phyloP scores from a whole-genome alignment of 2,329 filamentous ascomycete genomes.

The Verticillium isaacii region DNA sequence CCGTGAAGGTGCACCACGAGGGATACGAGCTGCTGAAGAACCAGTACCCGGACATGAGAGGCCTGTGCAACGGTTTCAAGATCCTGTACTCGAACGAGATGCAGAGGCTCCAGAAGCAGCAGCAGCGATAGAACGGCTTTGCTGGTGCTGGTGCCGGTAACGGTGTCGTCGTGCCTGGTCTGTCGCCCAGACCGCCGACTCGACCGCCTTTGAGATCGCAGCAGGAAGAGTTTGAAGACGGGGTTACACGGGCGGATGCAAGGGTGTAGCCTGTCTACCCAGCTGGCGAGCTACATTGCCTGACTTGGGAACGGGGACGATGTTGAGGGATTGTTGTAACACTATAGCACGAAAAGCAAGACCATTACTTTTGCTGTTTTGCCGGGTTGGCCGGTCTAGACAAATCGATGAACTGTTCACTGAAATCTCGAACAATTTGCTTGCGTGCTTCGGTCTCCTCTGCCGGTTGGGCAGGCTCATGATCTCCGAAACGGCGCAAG shows the following conservation, averaged over 20 bases:
- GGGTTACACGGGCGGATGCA: background rate
- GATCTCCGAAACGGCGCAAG: no score
- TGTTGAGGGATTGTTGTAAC: background rate
- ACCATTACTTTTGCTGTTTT: background rate
- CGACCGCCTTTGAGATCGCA: background rate
- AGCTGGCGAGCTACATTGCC: background rate
- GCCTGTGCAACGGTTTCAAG: slow-evolving; percentile 97
- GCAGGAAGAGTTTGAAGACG: background rate
- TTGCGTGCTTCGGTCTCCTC: no score
- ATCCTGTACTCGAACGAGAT: slow-evolving; percentile 65
- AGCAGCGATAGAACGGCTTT: background rate
- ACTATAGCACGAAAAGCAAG: background rate
- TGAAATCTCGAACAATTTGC: background rate
- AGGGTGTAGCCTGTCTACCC: background rate
- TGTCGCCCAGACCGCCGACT: background rate
- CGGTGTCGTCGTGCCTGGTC: slow-evolving; percentile 18
- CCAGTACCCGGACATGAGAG: slow-evolving; percentile 90
- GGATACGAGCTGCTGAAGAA: slow-evolving; percentile 88
- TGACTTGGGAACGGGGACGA: background rate
- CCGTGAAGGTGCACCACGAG: slow-evolving; percentile 86
- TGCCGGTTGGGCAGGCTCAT: no score
- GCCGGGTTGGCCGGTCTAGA: background rate
- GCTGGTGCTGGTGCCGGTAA: slow-evolving; percentile 11
- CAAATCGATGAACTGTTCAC: background rate
- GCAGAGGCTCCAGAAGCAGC: slow-evolving; percentile 47